phyloP scores from a whole-genome alignment of 148 eudicot genomes.

The Polygonum maritimum region DNA sequence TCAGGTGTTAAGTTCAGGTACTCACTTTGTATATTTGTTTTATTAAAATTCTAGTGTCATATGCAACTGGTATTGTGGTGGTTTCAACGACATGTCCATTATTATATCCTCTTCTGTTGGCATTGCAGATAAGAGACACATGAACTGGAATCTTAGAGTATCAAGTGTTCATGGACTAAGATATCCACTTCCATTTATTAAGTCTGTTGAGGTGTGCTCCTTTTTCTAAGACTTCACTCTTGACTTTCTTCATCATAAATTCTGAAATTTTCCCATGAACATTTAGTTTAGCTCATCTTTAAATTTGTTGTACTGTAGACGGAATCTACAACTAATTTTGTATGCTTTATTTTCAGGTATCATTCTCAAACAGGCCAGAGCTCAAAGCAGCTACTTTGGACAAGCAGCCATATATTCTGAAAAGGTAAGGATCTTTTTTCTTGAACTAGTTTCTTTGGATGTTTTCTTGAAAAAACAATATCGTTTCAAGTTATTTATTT shows the following conservation, averaged over 20 bases:
- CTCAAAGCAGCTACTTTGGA: slow-evolving; percentile 46
- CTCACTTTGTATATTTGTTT: slow-evolving; percentile 1
- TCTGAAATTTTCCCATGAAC: background rate
- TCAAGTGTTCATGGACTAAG: slow-evolving; percentile 66
- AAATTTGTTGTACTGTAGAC: background rate
- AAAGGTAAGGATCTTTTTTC: slow-evolving; percentile 30
- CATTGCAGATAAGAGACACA: slow-evolving; percentile 57
- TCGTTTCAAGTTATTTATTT: background rate
- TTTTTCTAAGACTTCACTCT: background rate
- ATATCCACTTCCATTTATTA: slow-evolving; percentile 76
- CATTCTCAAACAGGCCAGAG: slow-evolving; percentile 44
- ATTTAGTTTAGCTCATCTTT: background rate
- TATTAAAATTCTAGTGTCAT: background rate
- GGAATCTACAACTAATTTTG: background rate
- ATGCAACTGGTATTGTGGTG: background rate
- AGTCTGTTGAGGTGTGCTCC: slow-evolving; percentile 54
- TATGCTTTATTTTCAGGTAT: slow-evolving; percentile 30
- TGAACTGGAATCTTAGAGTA: slow-evolving; percentile 81
- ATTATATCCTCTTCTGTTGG: background rate
- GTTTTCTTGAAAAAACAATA: background rate
- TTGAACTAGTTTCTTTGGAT: background rate
- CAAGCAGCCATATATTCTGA: slow-evolving; percentile 49
- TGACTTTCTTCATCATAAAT: background rate
- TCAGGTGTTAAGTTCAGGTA: slow-evolving; percentile 66
- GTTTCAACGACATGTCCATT: background rate